These are phyloP conservation scores for Solanum clarkiae DNA, from an alignment of 257 asterid genomes.

Conservation along the genomic window DNA sequence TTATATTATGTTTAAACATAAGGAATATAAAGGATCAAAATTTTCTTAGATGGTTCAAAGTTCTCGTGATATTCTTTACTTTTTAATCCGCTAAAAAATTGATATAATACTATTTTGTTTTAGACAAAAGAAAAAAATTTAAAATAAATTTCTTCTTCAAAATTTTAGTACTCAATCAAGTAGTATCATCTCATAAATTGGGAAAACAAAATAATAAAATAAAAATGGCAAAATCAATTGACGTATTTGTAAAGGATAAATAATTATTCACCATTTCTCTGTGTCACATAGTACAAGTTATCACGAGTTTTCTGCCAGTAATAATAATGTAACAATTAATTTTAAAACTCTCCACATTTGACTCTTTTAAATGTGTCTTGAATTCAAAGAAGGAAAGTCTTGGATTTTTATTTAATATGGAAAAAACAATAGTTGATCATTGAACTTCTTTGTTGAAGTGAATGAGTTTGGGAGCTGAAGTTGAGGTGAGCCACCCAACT, in stretches of 20 bases:
- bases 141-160: not conserved
- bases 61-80: not conserved
- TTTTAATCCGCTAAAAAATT: not conserved
- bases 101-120: too few species aligned
- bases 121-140: too few species aligned
- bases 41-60: not conserved
- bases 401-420: not conserved
- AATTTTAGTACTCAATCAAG: not conserved
- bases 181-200: not conserved
- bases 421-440: too few species aligned
- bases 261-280: not conserved
- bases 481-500: too few species aligned
- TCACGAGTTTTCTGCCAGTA: not conserved
- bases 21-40: not conserved
- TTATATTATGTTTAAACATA: not conserved
- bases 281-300: not conserved
- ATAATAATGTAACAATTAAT: not conserved
- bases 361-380: not conserved
- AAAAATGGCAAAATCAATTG: not conserved
- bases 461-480: too few species aligned
- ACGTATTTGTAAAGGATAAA: not conserved
- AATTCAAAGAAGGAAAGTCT: not conserved
- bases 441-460: too few species aligned
- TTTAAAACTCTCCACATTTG: not conserved
- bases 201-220: not conserved